phyloP scores from a whole-genome alignment of 2,329 filamentous ascomycete species.

The Cladosporium sp. region DNA sequence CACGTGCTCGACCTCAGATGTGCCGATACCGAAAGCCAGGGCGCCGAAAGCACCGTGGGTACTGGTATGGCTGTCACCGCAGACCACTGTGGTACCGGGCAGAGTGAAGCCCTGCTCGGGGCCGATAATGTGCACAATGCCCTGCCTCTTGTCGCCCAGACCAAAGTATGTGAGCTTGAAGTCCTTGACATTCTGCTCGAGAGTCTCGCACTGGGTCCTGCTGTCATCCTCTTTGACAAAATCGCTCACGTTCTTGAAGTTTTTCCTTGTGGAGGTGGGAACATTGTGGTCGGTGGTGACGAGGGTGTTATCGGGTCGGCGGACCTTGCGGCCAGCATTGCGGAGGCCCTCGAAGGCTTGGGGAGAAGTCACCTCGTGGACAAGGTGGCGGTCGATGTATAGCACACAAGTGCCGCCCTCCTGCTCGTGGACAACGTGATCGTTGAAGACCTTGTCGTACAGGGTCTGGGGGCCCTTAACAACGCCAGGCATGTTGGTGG shows the following conservation, averaged over 20 bases:
- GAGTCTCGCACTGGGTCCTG: conserved; percentile 84
- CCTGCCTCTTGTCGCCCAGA: conserved; percentile 90
- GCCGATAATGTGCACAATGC: conserved; percentile 97
- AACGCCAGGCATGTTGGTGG: conserved; percentile 26
- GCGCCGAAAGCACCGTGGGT: conserved; percentile 96
- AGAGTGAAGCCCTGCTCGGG: conserved; percentile 98
- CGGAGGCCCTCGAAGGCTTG: conserved; percentile 96
- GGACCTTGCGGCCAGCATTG: conserved; percentile 80
- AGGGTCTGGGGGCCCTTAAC: conserved; percentile 27
- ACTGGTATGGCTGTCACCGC: conserved; percentile 95
- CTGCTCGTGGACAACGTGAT: conserved; percentile 93
- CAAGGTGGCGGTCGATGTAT: conserved; percentile 94
- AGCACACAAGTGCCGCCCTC: conserved; percentile 86
- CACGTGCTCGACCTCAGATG: conserved; percentile 97
- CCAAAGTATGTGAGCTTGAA: conserved; percentile 97
- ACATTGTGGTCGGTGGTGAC: conserved; percentile 98
- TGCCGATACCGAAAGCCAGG: conserved; percentile 94
- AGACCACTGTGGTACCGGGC: conserved; percentile 92
- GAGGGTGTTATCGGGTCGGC: conserved; percentile 92
- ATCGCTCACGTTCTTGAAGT: conserved; percentile 84
- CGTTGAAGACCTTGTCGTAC: conserved; percentile 95
- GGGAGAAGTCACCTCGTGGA: conserved; percentile 97
- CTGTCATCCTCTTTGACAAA: conserved; percentile 96
- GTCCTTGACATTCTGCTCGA: conserved; percentile 95
- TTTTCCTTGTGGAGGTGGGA: conserved; percentile 83